Base-by-base conservation (phyloP, 495 filamentous ascomycete genomes). In the Cercophora samala region DNA sequence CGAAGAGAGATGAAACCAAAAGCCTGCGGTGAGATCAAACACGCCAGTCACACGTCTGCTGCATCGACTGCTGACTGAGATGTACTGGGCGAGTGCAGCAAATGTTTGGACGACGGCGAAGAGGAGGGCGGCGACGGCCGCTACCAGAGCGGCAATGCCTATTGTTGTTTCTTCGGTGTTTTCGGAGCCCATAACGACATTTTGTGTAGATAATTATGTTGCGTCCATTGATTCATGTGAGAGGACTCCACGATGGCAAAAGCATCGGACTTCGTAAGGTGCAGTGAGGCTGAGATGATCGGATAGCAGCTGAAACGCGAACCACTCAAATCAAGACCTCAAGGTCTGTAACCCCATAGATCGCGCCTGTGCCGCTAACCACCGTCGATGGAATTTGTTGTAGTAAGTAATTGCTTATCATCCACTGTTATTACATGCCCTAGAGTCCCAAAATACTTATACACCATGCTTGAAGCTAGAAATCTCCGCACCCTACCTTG, bases 21-120 rank as follows among this genome's bases (percentile, higher is more conserved):
- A 62, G 4, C 60, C 60, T 25, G 60, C 60, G 9, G 60, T 61
- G 59, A 61, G 29, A 29, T 62, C 37, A 26, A 62, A 51, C n/a
- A 62, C 29, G 60, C 60, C 29, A 1, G 32, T 62, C 29, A 51
- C 59, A 22, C 60, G 29, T 17, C 32, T n/a, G 32, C 60, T 62
- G 60, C 26, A 51, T 22, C 60, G 32, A 26, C 60, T 51, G 60
- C 60, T 62, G 0, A 62, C 29, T 22, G 37, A 46, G 25, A 46
- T 62, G 29, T 62, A 21, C 19, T 62, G 60, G n/a, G 60, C 26
- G 29, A 46, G 26, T 3, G 60, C 60, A 22, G n/a, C n/a, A 11
- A 21, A 8, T 29, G 60, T 62, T 17, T 62, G 60, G 32, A 52
- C 24, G 18, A 62, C 19, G 60, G 60, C 29, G n/a, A 62, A 62